Conservation (phyloP, 306 rosid genomes). For the Senna siamea region DNA sequence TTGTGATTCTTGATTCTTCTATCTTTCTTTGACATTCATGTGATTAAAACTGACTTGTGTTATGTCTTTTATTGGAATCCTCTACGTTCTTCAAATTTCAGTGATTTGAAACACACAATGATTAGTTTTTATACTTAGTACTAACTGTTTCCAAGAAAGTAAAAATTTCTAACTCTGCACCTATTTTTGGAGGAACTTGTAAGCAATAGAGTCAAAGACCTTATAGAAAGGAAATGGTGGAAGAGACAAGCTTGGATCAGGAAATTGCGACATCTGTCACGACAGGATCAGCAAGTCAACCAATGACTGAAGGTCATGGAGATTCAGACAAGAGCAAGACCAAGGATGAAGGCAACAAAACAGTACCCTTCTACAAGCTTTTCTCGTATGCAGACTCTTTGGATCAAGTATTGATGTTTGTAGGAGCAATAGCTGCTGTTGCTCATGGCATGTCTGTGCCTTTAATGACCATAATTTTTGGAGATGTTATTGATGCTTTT, state of each 20-base stretch:
- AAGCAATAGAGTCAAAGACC: conserved; percentile 10
- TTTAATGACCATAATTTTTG: conserved; percentile 54
- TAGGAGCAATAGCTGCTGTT: conserved; percentile 57
- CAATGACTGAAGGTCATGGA: not conserved
- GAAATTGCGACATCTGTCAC: conserved; percentile 35
- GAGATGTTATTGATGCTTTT: conserved; percentile 54
- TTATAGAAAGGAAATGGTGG: conserved; percentile 43
- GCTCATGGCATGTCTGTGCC: conserved; percentile 61
- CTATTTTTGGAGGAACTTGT: too few species aligned
- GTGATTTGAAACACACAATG: too few species aligned
- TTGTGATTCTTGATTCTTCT: too few species aligned
- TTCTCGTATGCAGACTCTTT: conserved; percentile 65
- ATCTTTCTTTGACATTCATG: not conserved
- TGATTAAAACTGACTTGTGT: too few species aligned
- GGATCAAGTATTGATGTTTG: conserved; percentile 55
- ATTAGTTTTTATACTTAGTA: too few species aligned
- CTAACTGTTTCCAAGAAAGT: too few species aligned
- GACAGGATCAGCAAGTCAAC: conserved; percentile 41
- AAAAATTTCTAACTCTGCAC: too few species aligned
- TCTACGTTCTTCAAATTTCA: not conserved
- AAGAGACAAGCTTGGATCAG: conserved; percentile 39
- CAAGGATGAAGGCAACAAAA: conserved; percentile 36
- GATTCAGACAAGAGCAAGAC: conserved; percentile 34
- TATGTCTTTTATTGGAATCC: too few species aligned
- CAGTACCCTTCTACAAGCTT: conserved; percentile 58